A percentile compares a stretch with the other conserved stretches of the same genome.
These are phyloP conservation scores for Croton setiger DNA, from an alignment of 441 rosid genomes.

Conservation along the genomic window DNA sequence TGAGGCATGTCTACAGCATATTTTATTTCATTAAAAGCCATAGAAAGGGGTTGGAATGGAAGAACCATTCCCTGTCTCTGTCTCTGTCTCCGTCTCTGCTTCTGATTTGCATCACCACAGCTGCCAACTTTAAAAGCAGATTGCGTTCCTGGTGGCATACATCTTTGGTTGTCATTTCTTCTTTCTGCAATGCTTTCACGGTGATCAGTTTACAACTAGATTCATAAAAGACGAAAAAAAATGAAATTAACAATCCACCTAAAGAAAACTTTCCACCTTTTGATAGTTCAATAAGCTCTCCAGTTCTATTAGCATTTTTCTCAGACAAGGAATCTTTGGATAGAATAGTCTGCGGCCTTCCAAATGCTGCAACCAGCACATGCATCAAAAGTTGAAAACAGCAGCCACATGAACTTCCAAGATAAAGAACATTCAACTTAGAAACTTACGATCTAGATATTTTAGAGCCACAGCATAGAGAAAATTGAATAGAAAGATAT, in stretches of 20 bases:
- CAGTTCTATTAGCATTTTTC: conserved; percentile 35
- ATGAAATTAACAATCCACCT: conserved; percentile 19
- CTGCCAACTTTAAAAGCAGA: conserved; percentile 31
- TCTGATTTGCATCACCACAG: conserved; percentile 25
- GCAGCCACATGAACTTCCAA: not conserved
- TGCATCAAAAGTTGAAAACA: conserved; percentile 10
- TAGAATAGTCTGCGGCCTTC: conserved; percentile 50
- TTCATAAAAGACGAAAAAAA: not conserved
- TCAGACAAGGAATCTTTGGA: conserved; percentile 43
- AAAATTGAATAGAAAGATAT: conserved; percentile 52
- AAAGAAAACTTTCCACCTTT: conserved; percentile 15
- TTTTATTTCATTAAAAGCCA: conserved; percentile 52
- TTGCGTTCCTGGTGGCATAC: conserved; percentile 22
- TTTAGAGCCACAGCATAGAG: conserved; percentile 57
- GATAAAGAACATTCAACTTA: conserved; percentile 1
- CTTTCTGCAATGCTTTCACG: conserved; percentile 30
- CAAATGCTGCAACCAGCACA: conserved; percentile 45
- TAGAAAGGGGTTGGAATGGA: conserved; percentile 56
- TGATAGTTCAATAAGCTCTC: conserved; percentile 32
- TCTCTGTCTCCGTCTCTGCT: conserved; percentile 33
- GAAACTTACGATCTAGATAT: conserved; percentile 62
- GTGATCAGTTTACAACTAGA: conserved; percentile 10
- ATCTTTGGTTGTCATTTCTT: conserved; percentile 26
- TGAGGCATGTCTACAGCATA: conserved; percentile 68
- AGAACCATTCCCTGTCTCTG: conserved; percentile 58